Percentiles rank a stretch among this genome's conserved stretches.
These are phyloP conservation scores for Domatiomyces catenatus DNA, from an alignment of 2,329 filamentous ascomycete genomes.

Conservation along the genomic window DNA sequence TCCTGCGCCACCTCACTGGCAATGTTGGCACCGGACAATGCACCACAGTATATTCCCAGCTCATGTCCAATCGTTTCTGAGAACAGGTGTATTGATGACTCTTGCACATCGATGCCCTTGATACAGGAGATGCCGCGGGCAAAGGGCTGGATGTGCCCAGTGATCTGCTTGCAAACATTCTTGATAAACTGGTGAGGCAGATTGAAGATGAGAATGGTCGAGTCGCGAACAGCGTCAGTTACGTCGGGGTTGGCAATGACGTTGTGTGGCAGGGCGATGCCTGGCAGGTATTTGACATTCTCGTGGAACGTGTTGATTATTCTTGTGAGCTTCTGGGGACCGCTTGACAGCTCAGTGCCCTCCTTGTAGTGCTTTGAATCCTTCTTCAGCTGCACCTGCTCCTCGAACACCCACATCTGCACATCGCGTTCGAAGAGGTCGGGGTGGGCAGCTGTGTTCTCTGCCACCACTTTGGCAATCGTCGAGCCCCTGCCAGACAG, in stretches of 20 bases:
- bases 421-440: slow-evolving; percentile 76
- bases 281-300: slow-evolving; percentile 96
- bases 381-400: slow-evolving; percentile 61
- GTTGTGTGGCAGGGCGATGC: slow-evolving; percentile 67
- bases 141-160: slow-evolving; percentile 78
- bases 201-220: slow-evolving; percentile 89
- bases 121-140: slow-evolving; percentile 93
- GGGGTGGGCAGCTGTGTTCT: slow-evolving; percentile 66
- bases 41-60: slow-evolving; percentile 90
- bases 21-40: slow-evolving; percentile 90
- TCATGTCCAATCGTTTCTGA: slow-evolving; percentile 86
- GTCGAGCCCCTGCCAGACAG: slow-evolving; percentile 62
- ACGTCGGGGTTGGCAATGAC: slow-evolving; percentile 70
- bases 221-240: slow-evolving; percentile 62
- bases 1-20: slow-evolving; percentile 86
- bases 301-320: slow-evolving; percentile 89
- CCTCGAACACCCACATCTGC: slow-evolving; percentile 98
- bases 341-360: slow-evolving; percentile 39
- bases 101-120: slow-evolving; percentile 88
- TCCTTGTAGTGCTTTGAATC: slow-evolving; percentile 58
- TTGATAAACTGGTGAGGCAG: slow-evolving; percentile 91
- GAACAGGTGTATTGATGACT: slow-evolving; percentile 75
- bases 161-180: slow-evolving; percentile 67
- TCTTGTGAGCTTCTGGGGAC: slow-evolving; percentile 71
- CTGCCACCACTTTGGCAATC: slow-evolving; percentile 90